A percentile compares a stretch with the other conserved stretches of the same genome.
phyloP scores from a whole-genome alignment of 2,329 filamentous ascomycete species.

The Cytospora chrysosperma region DNA sequence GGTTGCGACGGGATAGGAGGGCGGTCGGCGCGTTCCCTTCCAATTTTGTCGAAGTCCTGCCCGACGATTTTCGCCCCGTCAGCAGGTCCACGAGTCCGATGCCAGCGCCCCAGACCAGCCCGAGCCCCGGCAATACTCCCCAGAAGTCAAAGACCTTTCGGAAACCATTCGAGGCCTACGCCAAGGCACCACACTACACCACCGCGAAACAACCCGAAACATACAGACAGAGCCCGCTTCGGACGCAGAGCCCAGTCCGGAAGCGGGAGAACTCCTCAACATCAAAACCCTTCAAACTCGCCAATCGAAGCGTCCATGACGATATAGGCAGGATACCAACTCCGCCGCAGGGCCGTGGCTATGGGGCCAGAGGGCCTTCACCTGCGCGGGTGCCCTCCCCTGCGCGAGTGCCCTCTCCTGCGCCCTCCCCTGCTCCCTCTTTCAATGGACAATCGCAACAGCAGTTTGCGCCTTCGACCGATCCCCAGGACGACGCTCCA shows the following conservation, averaged over 20 bases:
- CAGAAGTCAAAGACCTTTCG: slow-evolving; percentile 64
- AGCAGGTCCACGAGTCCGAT: slow-evolving; percentile 61
- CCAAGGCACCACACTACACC: slow-evolving; percentile 65
- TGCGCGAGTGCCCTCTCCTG: neutral
- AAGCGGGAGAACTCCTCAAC: slow-evolving; percentile 34
- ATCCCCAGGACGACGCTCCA: slow-evolving; percentile 60
- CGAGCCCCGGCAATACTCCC: slow-evolving; percentile 53
- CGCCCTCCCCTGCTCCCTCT: slow-evolving; percentile 39
- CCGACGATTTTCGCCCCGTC: slow-evolving; percentile 79
- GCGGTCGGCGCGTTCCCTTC: slow-evolving; percentile 93
- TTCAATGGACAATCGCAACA: slow-evolving; percentile 32
- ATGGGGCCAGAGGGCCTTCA: slow-evolving; percentile 38
- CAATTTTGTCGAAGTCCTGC: slow-evolving; percentile 92
- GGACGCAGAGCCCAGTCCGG: slow-evolving; percentile 39
- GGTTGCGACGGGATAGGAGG: slow-evolving; percentile 82
- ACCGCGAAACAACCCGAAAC: slow-evolving; percentile 60
- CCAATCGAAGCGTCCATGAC: slow-evolving; percentile 26
- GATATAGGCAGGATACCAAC: slow-evolving; percentile 31
- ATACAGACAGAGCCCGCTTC: slow-evolving; percentile 46
- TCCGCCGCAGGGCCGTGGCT: slow-evolving; percentile 34
- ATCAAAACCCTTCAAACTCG: neutral
- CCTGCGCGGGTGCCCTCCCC: slow-evolving; percentile 29
- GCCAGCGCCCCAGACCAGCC: slow-evolving; percentile 50
- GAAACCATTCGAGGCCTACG: slow-evolving; percentile 66
- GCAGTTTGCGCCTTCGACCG: slow-evolving; percentile 28